Conservation (phyloP, 768 basidiomycete species). For the Bullera alba region DNA sequence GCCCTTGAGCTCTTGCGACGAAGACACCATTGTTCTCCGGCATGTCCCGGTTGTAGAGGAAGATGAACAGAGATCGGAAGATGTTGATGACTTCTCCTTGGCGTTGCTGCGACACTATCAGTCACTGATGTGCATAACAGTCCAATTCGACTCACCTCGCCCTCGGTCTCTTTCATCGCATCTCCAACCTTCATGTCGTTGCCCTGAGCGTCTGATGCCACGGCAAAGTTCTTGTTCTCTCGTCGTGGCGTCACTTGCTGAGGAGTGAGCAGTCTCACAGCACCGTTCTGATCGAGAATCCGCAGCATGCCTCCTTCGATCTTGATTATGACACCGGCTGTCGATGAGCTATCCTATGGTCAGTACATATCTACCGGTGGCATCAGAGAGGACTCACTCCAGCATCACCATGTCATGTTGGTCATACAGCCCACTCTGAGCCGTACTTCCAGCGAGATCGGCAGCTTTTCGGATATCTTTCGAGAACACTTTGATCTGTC, state of each 20-base stretch:
- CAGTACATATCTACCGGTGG: slow-evolving; percentile 2
- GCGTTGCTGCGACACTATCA: slow-evolving; percentile 64
- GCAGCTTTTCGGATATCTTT: slow-evolving; percentile 96
- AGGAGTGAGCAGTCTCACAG: slow-evolving; percentile 79
- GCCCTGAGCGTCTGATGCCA: slow-evolving; percentile 82
- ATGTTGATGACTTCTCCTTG: slow-evolving; percentile 89
- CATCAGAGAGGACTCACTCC: slow-evolving; percentile 59
- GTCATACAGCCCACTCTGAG: slow-evolving; percentile 86
- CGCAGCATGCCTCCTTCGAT: slow-evolving; percentile 94
- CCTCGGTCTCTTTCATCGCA: slow-evolving; percentile 84
- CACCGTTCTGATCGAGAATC: slow-evolving; percentile 88
- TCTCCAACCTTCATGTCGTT: slow-evolving; percentile 81
- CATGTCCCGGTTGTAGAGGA: slow-evolving; percentile 86
- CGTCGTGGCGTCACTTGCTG: slow-evolving; percentile 90
- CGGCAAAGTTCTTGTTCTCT: slow-evolving; percentile 65
- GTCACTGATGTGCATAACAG: slow-evolving; percentile 5
- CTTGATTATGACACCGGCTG: slow-evolving; percentile 94
- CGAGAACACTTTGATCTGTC: slow-evolving; percentile 87
- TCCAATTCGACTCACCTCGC: slow-evolving; percentile 68
- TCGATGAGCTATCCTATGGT: slow-evolving; percentile 60
- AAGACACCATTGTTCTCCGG: slow-evolving; percentile 89
- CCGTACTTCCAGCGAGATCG: slow-evolving; percentile 87
- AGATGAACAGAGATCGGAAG: slow-evolving; percentile 87
- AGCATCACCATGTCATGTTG: slow-evolving; percentile 93
- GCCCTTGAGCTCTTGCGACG: slow-evolving; percentile 74